Conservation (phyloP, 2,329 filamentous ascomycete genomes). For the Calonectria hawksworthii region DNA sequence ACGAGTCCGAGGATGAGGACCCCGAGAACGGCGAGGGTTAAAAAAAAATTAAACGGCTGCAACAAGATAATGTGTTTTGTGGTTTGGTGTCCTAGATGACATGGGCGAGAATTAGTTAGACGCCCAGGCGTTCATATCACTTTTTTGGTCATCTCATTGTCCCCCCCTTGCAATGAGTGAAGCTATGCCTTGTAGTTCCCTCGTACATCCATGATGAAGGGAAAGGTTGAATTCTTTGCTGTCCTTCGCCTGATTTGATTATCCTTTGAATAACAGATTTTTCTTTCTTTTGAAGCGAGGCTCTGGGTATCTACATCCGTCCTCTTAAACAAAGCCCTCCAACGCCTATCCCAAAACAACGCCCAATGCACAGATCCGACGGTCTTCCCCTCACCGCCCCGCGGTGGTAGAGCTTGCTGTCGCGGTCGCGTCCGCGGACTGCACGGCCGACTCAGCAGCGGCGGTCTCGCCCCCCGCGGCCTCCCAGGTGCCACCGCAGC, state of each 20-base stretch:
- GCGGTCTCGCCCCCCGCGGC: conserved; percentile 35
- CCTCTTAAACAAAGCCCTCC: not conserved
- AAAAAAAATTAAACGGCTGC: conserved; percentile 8
- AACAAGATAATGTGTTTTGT: conserved; percentile 1
- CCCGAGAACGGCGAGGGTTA: conserved; percentile 62
- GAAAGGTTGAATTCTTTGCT: not conserved
- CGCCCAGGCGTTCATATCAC: not conserved
- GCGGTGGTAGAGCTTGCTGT: not conserved
- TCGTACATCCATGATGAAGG: not conserved
- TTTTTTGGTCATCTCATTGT: not conserved
- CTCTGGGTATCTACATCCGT: conserved; percentile 34
- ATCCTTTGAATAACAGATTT: not conserved
- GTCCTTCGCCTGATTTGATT: not conserved
- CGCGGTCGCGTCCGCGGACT: not conserved
- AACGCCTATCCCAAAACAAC: conserved; percentile 4
- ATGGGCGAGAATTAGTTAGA: not conserved
- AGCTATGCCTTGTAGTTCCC: not conserved
- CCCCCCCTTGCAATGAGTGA: not conserved
- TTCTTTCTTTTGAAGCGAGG: conserved; percentile 21
- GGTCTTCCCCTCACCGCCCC: not conserved
- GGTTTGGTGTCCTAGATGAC: not conserved
- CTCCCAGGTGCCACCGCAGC: conserved; percentile 55
- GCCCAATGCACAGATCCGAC: not conserved
- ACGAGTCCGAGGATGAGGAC: conserved; percentile 68
- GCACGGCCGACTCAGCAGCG: conserved; percentile 14